Evolutionary conservation across 2,329 filamentous ascomycete genomes (phyloP).

Genomic region (Myotisia sp.): DNA sequence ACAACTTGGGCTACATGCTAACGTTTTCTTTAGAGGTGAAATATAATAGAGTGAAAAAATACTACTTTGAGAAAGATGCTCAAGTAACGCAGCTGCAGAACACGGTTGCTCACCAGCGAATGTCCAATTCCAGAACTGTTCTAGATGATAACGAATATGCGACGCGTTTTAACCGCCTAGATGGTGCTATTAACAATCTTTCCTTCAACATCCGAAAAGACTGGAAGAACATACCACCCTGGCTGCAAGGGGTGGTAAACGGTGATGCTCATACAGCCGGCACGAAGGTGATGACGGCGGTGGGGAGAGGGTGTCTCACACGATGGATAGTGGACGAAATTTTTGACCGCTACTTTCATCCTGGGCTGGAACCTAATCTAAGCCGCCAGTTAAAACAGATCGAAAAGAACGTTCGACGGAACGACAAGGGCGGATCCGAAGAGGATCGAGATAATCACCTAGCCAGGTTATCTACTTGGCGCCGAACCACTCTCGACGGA

Average conservation of each 20-base stretch:
- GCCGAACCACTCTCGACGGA: slow-evolving; percentile 86
- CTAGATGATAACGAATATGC: slow-evolving; percentile 91
- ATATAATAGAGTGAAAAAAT: slow-evolving; percentile 94
- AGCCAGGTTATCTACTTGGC: slow-evolving; percentile 80
- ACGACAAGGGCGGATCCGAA: slow-evolving; percentile 57
- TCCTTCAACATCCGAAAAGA: slow-evolving; percentile 94
- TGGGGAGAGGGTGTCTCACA: slow-evolving; percentile 76
- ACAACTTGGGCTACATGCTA: neutral
- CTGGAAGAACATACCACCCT: slow-evolving; percentile 68
- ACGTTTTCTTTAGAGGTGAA: slow-evolving; percentile 56
- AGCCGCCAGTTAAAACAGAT: slow-evolving; percentile 71
- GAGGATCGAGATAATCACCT: slow-evolving; percentile 84
- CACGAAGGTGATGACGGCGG: slow-evolving; percentile 95
- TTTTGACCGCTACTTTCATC: slow-evolving; percentile 86
- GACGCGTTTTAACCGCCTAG: slow-evolving; percentile 75
- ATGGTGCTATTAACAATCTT: slow-evolving; percentile 86
- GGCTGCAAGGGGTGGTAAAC: slow-evolving; percentile 69
- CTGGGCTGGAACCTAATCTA: slow-evolving; percentile 60
- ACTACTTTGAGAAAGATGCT: slow-evolving; percentile 84
- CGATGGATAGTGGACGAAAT: slow-evolving; percentile 84
- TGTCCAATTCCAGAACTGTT: slow-evolving; percentile 85
- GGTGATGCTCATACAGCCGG: slow-evolving; percentile 71
- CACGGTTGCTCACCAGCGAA: slow-evolving; percentile 87
- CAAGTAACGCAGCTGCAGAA: slow-evolving; percentile 94
- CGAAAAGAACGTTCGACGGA: slow-evolving; percentile 71